Evolutionary conservation across 73 alveolate genomes (phyloP).

Genomic region (Paramecium biaurelia): DNA sequence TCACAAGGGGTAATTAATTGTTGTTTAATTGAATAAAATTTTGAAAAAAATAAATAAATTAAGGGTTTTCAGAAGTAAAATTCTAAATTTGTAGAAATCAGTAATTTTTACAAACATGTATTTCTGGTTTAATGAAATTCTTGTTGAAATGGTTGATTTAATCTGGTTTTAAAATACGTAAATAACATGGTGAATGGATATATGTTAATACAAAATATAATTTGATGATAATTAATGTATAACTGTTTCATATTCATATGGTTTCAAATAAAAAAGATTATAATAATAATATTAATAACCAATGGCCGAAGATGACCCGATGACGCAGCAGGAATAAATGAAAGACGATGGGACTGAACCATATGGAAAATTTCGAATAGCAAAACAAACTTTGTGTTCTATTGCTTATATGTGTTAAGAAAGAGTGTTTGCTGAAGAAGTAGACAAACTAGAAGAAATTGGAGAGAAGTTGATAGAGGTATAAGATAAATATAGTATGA

Average conservation of each 20-base stretch:
- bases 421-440: slow-evolving; percentile 70
- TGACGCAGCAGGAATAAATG: background rate
- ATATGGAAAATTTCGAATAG: slow-evolving; percentile 46
- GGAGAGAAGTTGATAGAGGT: slow-evolving; percentile 59
- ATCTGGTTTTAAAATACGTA: background rate
- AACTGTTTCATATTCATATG: background rate
- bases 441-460: slow-evolving; percentile 55
- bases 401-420: slow-evolving; percentile 60
- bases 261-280: background rate
- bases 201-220: background rate
- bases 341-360: slow-evolving; percentile 35
- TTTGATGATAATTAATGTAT: background rate
- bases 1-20: background rate
- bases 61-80: background rate
- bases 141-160: background rate
- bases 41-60: too few relatives aligned
- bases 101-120: background rate
- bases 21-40: background rate
- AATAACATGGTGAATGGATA: background rate
- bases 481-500: background rate
- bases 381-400: slow-evolving; percentile 38
- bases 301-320: slow-evolving; percentile 13
- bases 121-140: background rate
- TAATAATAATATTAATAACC: background rate
- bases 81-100: background rate